Evolutionary conservation across 2,329 filamentous ascomycete species (phyloP), one percentile per base, ranked within the genome.

Genomic region (Colletotrichum sp.): DNA sequence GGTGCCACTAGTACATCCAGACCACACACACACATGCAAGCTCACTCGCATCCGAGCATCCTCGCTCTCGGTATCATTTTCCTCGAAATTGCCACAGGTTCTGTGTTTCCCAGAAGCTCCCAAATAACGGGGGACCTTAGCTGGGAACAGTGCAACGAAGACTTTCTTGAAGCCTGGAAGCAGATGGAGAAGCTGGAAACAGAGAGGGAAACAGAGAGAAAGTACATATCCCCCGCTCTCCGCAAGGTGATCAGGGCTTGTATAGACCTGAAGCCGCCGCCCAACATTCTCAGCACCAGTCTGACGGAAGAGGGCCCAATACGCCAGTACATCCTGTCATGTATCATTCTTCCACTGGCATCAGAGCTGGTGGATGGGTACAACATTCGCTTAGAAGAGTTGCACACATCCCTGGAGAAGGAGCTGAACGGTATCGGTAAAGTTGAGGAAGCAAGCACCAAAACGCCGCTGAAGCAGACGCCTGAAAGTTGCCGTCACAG

Each of bases 81-180:
- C 4, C 32, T 63, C 16, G 60, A 63, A 6, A 63, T 63, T 0
- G 60, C 60, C 30, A 63, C 30, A 34, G 60, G 60, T 1, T 18
- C 60, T 10, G 9, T 15, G 13, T 36, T 63, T 0, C 16, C 18
- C 10, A 30, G 13, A 10, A n/a, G 0, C 1, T 43, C 9, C 4
- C 28, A 12, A n/a, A 1, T 1, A 16, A 2, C 18, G 4, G 3
- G 1, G 0, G 18, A 21, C 0, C 0, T 0, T 13, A 30, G 28
- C 30, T 34, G 7, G 12, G 30, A 63, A 0, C 28, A 30, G 0
- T 36, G 28, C 60, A 39, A 21, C 3, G 13, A 63, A 12, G 32
- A 36, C 0, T 24, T 34, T 3, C 7, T 18, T 0, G 13, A 60
- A 28, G 57, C 57, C 0, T 36, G 26, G 60, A 21, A 36, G 7